These are phyloP conservation scores for Closterium sp. DNA, from an alignment of 139 green algal genomes.

Conservation along the genomic window DNA sequence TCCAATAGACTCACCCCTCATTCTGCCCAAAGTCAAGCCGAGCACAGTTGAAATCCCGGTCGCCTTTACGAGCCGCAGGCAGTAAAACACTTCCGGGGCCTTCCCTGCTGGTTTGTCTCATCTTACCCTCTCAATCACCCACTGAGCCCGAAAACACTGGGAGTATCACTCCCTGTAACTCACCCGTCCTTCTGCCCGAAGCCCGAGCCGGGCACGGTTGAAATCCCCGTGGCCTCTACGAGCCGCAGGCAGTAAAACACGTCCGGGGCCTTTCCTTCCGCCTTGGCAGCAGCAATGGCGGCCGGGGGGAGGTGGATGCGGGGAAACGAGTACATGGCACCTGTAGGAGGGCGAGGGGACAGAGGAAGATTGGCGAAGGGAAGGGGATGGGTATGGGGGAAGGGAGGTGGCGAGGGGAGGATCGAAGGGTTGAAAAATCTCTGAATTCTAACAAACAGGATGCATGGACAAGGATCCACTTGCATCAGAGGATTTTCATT, in stretches of 20 bases:
- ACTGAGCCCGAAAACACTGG: too few relatives aligned
- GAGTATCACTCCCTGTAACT: not conserved
- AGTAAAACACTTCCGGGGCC: slow-evolving; percentile 91
- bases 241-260: slow-evolving; percentile 89
- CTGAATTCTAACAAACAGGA: too few relatives aligned
- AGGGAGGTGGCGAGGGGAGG: too few relatives aligned
- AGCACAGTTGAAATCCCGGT: too few relatives aligned
- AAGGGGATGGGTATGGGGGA: too few relatives aligned
- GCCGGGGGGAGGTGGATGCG: slow-evolving; percentile 62
- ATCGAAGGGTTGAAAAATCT: too few relatives aligned
- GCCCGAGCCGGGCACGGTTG: slow-evolving; percentile 82
- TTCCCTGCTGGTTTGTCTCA: slow-evolving; percentile 82
- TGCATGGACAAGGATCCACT: too few relatives aligned
- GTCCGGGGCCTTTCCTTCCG: slow-evolving; percentile 81
- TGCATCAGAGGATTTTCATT: too few relatives aligned
- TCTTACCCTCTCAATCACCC: too few relatives aligned
- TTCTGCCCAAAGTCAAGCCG: too few relatives aligned
- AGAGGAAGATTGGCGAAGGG: slow-evolving; percentile 20
- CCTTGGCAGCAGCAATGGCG: slow-evolving; percentile 69
- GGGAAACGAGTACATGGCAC: slow-evolving; percentile 64
- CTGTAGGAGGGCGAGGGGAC: not conserved
- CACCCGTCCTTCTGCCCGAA: slow-evolving; percentile 72
- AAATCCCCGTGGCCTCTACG: slow-evolving; percentile 85
- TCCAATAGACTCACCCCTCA: too few relatives aligned
- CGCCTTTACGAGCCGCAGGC: slow-evolving; percentile 48